Conservation (phyloP, 805 yeast species). For the Saccharomycopsis synnaedendra region DNA sequence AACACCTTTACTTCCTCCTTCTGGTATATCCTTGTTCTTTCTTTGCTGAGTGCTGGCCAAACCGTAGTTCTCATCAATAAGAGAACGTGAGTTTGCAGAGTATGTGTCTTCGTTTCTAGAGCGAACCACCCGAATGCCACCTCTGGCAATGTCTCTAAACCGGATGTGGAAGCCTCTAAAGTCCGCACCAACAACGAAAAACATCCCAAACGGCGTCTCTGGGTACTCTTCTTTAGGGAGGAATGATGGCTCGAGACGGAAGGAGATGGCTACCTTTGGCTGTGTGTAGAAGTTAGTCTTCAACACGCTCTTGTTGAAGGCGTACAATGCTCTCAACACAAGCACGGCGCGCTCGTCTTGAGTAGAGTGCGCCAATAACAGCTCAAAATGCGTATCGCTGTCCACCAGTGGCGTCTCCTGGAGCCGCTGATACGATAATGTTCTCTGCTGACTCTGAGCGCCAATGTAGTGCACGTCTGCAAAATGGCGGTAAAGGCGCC, state of each 20-base stretch:
- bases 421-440: constrained; percentile 79
- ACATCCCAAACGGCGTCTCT: constrained; percentile 88
- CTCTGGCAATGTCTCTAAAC: constrained; percentile 94
- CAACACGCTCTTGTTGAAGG: constrained; percentile 76
- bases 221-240: constrained; percentile 84
- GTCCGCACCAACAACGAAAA: constrained; percentile 90
- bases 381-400: constrained; percentile 63
- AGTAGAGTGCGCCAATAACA: constrained; percentile 54
- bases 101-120: constrained; percentile 81
- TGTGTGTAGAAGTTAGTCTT: constrained; percentile 92
- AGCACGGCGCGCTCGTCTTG: constrained; percentile 66
- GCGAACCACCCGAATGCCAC: constrained; percentile 93
- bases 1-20: constrained; percentile 97
- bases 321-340: constrained; percentile 71
- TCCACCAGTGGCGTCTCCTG: constrained; percentile 67
- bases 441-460: constrained; percentile 40
- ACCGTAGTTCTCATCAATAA: constrained; percentile 94
- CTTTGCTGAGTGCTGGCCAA: constrained; percentile 93
- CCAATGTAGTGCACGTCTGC: constrained; percentile 84
- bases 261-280: constrained; percentile 89
- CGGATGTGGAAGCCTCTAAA: constrained; percentile 96
- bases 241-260: constrained; percentile 79
- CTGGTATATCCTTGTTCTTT: constrained; percentile 96
- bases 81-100: constrained; percentile 69
- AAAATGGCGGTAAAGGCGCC: constrained; percentile 80